Evolutionary conservation across 2,329 filamentous ascomycete genomes (phyloP).

Genomic region (Aspergillus pseudoglaucus): DNA sequence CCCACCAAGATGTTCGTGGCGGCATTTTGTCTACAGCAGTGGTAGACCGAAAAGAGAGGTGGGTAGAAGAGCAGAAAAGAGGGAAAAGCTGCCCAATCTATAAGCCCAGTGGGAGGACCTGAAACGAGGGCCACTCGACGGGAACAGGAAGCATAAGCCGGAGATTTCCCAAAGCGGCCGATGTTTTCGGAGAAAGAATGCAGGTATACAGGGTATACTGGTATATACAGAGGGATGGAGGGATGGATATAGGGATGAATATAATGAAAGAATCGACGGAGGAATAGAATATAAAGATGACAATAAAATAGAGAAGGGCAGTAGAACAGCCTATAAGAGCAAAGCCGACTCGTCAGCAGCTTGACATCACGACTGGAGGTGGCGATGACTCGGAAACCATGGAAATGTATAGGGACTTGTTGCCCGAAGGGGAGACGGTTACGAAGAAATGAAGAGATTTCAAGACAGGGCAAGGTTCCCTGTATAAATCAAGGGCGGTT

Average conservation of each 20-base stretch:
- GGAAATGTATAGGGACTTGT: too few species aligned
- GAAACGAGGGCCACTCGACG: constrained; percentile 6
- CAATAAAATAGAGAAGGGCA: too few species aligned
- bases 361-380: too few species aligned
- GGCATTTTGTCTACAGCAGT: constrained; percentile 21
- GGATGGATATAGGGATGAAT: background rate
- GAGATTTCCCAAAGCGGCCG: constrained; percentile 9
- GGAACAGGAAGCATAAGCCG: constrained; percentile 11
- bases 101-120: constrained; percentile 2
- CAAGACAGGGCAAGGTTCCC: too few species aligned
- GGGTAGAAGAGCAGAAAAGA: background rate
- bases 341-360: too few species aligned
- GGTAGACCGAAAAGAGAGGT: background rate
- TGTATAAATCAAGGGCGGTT: too few species aligned
- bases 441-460: too few species aligned
- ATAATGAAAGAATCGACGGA: background rate
- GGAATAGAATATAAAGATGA: too few species aligned
- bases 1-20: constrained; percentile 43
- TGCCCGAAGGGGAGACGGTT: too few species aligned
- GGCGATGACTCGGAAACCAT: too few species aligned
- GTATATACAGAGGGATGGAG: constrained; percentile 5
- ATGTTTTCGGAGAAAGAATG: constrained; percentile 3
- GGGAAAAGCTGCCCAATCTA: constrained; percentile 5
- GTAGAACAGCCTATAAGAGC: too few species aligned
- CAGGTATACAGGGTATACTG: background rate